phyloP scores from a whole-genome alignment of 1,139 yeast species.

The Blastobotrys illinoisensis region DNA sequence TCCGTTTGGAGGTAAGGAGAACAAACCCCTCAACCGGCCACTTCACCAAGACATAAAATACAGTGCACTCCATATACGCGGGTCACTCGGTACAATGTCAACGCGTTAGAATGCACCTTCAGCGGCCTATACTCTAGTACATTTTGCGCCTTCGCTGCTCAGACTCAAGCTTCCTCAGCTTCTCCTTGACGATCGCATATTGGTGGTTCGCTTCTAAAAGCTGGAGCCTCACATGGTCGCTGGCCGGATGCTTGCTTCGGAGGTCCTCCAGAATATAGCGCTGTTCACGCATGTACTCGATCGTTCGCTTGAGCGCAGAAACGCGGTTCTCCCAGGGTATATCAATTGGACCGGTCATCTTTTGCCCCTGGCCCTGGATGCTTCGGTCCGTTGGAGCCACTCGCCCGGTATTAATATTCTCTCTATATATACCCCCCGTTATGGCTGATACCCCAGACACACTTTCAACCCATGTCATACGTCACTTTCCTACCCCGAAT shows the following conservation, averaged over 20 bases:
- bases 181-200: conserved; percentile 7
- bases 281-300: conserved; percentile 7
- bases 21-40: neutral
- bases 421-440: neutral
- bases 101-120: neutral
- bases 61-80: no score
- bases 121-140: neutral
- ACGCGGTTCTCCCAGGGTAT: conserved; percentile 12
- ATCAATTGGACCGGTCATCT: conserved; percentile 9
- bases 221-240: conserved; percentile 5
- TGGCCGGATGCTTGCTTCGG: conserved; percentile 3
- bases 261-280: conserved; percentile 5
- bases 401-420: neutral
- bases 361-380: neutral
- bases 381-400: neutral
- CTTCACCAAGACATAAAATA: neutral
- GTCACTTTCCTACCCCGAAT: neutral
- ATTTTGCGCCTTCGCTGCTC: neutral
- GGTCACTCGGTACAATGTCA: neutral
- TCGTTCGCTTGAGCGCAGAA: conserved; percentile 1
- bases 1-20: neutral
- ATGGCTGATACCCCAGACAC: neutral
- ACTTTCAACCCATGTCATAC: neutral
- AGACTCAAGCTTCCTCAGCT: conserved; percentile 6
- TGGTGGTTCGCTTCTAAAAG: conserved; percentile 9